These are phyloP conservation scores for Rugosomyces carneus DNA, from an alignment of 1,284 basidiomycete genomes.

Conservation along the genomic window DNA sequence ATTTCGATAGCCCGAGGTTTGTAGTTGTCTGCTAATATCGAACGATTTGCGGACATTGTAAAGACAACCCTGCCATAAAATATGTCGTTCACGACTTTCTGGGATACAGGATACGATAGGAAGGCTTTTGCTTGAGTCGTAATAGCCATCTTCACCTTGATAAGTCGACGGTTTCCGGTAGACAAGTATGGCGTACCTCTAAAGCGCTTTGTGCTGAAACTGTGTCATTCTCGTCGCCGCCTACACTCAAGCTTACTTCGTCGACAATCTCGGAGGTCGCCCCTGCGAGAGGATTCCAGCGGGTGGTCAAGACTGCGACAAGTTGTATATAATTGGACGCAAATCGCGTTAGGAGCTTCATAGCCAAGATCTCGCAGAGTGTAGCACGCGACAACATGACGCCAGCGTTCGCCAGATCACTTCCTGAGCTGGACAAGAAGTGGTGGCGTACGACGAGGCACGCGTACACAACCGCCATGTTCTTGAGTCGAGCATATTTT, in stretches of 20 bases:
- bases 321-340: constrained; percentile 68
- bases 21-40: constrained; percentile 83
- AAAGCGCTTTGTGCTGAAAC: constrained; percentile 69
- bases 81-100: constrained; percentile 79
- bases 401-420: constrained; percentile 70
- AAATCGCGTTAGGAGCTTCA: constrained; percentile 77
- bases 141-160: constrained; percentile 70
- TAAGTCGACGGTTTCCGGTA: background rate
- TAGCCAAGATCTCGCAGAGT: constrained; percentile 78
- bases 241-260: constrained; percentile 52
- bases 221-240: constrained; percentile 43
- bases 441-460: constrained; percentile 57
- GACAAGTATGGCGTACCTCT: constrained; percentile 48
- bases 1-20: constrained; percentile 70
- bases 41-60: constrained; percentile 56
- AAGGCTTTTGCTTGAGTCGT: constrained; percentile 76
- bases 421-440: constrained; percentile 41
- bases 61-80: constrained; percentile 71
- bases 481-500: constrained; percentile 71
- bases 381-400: constrained; percentile 54
- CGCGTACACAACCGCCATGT: constrained; percentile 68
- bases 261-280: constrained; percentile 63
- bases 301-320: constrained; percentile 69
- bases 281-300: constrained; percentile 78
- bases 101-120: constrained; percentile 72